Conservation (phyloP, 805 yeast species). For the Saccharomycopsis oosterbeekiorum region DNA sequence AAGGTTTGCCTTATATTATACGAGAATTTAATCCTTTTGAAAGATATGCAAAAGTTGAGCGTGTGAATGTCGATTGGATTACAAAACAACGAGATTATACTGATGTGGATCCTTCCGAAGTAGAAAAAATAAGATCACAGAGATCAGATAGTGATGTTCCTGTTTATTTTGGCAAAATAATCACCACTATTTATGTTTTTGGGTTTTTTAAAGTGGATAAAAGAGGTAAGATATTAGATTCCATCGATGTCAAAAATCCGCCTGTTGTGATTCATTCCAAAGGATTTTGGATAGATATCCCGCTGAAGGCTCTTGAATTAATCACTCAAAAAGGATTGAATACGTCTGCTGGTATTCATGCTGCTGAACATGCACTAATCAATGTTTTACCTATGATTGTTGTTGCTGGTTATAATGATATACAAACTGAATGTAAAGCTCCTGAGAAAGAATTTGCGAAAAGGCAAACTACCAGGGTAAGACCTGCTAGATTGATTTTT, state of each 20-base stretch:
- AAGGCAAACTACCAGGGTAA: slow-evolving; percentile 53
- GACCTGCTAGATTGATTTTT: slow-evolving; percentile 84
- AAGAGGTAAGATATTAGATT: slow-evolving; percentile 73
- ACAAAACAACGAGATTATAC: slow-evolving; percentile 89
- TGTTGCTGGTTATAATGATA: slow-evolving; percentile 65
- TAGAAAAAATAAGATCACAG: slow-evolving; percentile 48
- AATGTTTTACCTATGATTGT: slow-evolving; percentile 66
- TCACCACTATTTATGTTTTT: slow-evolving; percentile 69
- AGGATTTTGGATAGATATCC: slow-evolving; percentile 91
- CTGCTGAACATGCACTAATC: slow-evolving; percentile 86
- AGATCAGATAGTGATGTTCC: slow-evolving; percentile 43
- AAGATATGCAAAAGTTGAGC: slow-evolving; percentile 71
- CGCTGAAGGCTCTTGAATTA: slow-evolving; percentile 48
- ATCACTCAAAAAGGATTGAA: slow-evolving; percentile 50
- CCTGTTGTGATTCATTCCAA: slow-evolving; percentile 60
- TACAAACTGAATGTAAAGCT: slow-evolving; percentile 91
- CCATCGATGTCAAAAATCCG: slow-evolving; percentile 85
- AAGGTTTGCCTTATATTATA: slow-evolving; percentile 83
- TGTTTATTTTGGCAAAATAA: slow-evolving; percentile 65
- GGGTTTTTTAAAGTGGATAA: slow-evolving; percentile 87
- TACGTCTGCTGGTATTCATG: slow-evolving; percentile 91
- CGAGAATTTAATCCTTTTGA: slow-evolving; percentile 73
- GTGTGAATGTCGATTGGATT: slow-evolving; percentile 91
- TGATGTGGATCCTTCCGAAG: slow-evolving; percentile 79
- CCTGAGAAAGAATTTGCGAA: slow-evolving; percentile 92